Percentiles rank a stretch among this genome's conserved stretches.
Conservation (phyloP, 2,329 filamentous ascomycete species). For the Ascochyta pisi region DNA sequence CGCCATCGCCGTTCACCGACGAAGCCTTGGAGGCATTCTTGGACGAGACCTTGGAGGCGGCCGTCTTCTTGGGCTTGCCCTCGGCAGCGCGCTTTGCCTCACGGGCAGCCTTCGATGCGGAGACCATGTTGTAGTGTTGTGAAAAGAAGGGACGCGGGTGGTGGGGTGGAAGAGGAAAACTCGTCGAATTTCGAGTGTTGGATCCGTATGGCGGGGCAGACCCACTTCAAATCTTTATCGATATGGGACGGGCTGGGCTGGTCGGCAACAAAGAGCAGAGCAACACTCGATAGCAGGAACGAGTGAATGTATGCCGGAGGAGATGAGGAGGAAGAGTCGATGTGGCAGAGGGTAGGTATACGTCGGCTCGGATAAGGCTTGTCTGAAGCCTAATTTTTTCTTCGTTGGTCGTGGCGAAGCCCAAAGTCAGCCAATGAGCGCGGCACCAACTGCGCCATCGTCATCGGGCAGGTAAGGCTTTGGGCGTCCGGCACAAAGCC, state of each 20-base stretch:
- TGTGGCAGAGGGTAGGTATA: conserved; percentile 11
- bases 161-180: conserved; percentile 30
- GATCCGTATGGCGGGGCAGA: conserved; percentile 12
- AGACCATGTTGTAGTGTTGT: conserved; percentile 62
- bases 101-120: conserved; percentile 72
- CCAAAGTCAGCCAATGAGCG: conserved; percentile 27
- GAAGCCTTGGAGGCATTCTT: conserved; percentile 68
- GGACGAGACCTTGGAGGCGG: conserved; percentile 71
- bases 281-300: conserved; percentile 20
- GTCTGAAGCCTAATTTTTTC: conserved; percentile 33
- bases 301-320: conserved; percentile 16
- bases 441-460: conserved; percentile 16
- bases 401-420: conserved; percentile 29
- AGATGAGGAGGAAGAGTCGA: conserved; percentile 12
- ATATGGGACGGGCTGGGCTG: conserved; percentile 14
- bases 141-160: conserved; percentile 21
- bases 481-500: conserved; percentile 11
- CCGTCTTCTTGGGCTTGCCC: conserved; percentile 78
- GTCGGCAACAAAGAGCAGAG: conserved; percentile 17
- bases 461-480: conserved; percentile 30
- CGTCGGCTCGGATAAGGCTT: conserved; percentile 17
- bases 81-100: conserved; percentile 70
- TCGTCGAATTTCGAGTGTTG: conserved; percentile 20
- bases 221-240: conserved; percentile 26
- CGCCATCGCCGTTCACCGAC: conserved; percentile 76